Evolutionary conservation across 768 basidiomycete genomes (phyloP).

Genomic region (Podaxis mareebaensis): DNA sequence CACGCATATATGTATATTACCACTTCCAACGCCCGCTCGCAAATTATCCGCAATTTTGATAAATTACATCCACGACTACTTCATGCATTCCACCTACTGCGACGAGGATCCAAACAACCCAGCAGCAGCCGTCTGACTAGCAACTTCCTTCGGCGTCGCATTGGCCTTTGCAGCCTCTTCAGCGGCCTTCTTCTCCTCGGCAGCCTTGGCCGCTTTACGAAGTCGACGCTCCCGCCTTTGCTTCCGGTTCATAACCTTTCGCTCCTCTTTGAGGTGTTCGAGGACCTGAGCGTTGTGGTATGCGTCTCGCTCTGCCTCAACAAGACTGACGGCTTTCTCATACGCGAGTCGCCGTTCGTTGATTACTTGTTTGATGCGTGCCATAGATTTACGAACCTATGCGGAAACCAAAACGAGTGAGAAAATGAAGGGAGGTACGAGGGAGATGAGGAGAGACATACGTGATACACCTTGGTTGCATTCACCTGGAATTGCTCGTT

Average conservation of each 20-base stretch:
- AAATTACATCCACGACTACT: neutral
- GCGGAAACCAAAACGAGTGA: neutral
- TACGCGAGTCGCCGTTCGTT: slow-evolving; percentile 89
- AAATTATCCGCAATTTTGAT: neutral
- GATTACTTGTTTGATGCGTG: slow-evolving; percentile 90
- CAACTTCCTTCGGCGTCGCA: slow-evolving; percentile 5
- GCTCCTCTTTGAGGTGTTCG: slow-evolving; percentile 14
- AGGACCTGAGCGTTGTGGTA: slow-evolving; percentile 22
- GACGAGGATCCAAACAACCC: slow-evolving; percentile 22
- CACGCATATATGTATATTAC: neutral
- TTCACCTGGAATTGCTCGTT: slow-evolving; percentile 32
- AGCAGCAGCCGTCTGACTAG: slow-evolving; percentile 24
- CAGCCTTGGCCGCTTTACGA: neutral
- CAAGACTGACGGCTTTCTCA: slow-evolving; percentile 59
- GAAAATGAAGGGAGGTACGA: neutral
- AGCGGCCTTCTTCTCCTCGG: neutral
- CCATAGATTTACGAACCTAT: slow-evolving; percentile 93
- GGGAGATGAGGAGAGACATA: slow-evolving; percentile 27
- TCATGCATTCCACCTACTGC: neutral
- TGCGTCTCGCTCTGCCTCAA: slow-evolving; percentile 33
- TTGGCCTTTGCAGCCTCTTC: neutral
- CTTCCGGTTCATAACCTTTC: neutral
- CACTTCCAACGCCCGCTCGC: neutral
- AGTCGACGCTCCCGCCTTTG: neutral
- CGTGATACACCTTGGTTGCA: slow-evolving; percentile 42